Evolutionary conservation across 257 asterid species (phyloP).

Genomic region (Nicotiana noctiflora): DNA sequence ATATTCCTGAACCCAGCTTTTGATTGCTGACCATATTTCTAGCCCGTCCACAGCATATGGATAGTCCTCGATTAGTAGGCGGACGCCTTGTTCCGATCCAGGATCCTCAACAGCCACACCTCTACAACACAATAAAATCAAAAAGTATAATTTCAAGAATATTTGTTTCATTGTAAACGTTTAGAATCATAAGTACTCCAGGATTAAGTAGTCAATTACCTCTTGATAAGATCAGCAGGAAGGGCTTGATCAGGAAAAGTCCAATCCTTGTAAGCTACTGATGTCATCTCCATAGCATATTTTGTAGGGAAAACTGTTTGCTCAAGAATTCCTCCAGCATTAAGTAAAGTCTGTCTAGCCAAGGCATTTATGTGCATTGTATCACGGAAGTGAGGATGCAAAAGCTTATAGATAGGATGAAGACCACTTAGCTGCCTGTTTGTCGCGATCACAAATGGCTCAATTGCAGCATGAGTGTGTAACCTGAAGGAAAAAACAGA

Average conservation of each 20-base stretch:
- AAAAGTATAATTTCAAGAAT: background rate
- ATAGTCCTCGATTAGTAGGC: conserved; percentile 60
- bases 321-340: conserved; percentile 64
- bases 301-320: conserved; percentile 47
- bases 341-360: conserved; percentile 54
- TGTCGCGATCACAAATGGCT: conserved; percentile 64
- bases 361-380: conserved; percentile 66
- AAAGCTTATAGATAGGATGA: conserved; percentile 60
- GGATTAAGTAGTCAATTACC: conserved; percentile 21
- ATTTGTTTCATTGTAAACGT: background rate
- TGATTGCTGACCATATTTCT: conserved; percentile 74
- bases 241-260: conserved; percentile 59
- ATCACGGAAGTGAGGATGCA: conserved; percentile 69
- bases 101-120: conserved; percentile 62
- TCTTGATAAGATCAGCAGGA: conserved; percentile 58
- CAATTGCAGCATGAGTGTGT: conserved; percentile 56
- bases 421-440: conserved; percentile 52
- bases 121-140: conserved; percentile 16
- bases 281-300: conserved; percentile 52
- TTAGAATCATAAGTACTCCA: background rate
- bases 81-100: conserved; percentile 48
- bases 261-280: conserved; percentile 49
- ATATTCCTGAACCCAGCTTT: conserved; percentile 65
- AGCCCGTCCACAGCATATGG: conserved; percentile 88
- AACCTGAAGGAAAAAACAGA: conserved; percentile 24